Base-by-base conservation (phyloP, 2,329 filamentous ascomycete species). In the Aspergillus pseudoviridinutans region DNA sequence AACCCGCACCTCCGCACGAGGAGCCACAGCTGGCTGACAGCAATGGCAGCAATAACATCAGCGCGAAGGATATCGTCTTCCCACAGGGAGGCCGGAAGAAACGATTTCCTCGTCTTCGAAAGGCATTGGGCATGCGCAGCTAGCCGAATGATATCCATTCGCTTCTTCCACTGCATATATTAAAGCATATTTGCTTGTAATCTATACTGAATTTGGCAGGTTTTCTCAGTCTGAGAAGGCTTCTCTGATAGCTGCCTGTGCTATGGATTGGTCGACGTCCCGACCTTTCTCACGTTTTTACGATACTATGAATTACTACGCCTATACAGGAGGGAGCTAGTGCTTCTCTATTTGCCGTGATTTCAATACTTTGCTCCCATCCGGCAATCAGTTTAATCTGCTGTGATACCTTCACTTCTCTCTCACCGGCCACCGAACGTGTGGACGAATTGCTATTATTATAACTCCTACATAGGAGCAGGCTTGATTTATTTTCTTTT, bases 51-150 rank as follows among this genome's bases (percentile, higher is more conserved):
- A 22, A 35, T 32, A 28, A 51, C 9, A 29, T 49, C 3, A 47
- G 53, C 3, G 68, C 64, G 22, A 61, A 64, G n/a, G 66, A 74
- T 35, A 64, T 74, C 20, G 68, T 70, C n/a, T 68, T 73, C 35
- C 67, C 70, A 46, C 65, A 67, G 4, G 67, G 67, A 22, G 75
- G 72, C 38, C 77, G 76, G 58, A 79, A 79, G 68, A 80, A 77
- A 62, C 74, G 74, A 56, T 79, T 79, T 53, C 73, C 73, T 8
- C 66, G 74, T 56, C 66, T 80, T 53, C 72, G 76, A 47, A 78
- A 75, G 58, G 78, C 76, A 22, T 76, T 80, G 59, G 74, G 77
- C 24, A 64, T 79, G 58, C 70, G 71, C 10, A 51, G 42, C 22
- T 64, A 52, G 9, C 20, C 17, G 41, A 24, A n/a, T 27, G 24